A percentile compares a stretch with the other conserved stretches of the same genome.
phyloP scores from a whole-genome alignment of 768 basidiomycete genomes.

The Boletales sp. region DNA sequence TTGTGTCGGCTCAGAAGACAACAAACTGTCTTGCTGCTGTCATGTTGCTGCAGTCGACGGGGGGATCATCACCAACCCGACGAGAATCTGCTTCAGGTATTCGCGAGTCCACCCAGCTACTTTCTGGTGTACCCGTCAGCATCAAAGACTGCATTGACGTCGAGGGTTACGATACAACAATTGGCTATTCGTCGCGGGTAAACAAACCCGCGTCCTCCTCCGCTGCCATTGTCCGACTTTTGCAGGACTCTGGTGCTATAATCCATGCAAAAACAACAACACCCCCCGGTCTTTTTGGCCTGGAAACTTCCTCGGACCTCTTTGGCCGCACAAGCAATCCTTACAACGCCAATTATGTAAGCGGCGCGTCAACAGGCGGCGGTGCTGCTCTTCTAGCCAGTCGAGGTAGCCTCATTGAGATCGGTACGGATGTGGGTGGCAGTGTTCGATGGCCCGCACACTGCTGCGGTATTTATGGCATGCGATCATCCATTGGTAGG shows the following conservation, averaged over 20 bases:
- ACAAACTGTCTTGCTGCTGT: conserved; percentile 52
- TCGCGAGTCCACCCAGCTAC: conserved; percentile 13
- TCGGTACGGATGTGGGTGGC: conserved; percentile 50
- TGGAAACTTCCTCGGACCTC: conserved; percentile 42
- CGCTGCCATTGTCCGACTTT: conserved; percentile 38
- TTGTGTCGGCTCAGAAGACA: conserved; percentile 36
- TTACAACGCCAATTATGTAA: conserved; percentile 37
- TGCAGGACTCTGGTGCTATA: conserved; percentile 41
- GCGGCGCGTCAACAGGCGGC: conserved; percentile 51
- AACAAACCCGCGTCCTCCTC: conserved; percentile 33
- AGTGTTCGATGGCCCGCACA: conserved; percentile 47
- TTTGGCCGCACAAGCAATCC: conserved; percentile 49
- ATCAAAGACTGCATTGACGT: conserved; percentile 48
- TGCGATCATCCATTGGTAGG: conserved; percentile 38
- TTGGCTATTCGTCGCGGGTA: conserved; percentile 39
- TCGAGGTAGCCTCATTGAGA: conserved; percentile 42
- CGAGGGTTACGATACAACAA: conserved; percentile 43
- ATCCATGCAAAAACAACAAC: conserved; percentile 41
- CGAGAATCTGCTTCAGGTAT: conserved; percentile 3
- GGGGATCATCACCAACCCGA: not conserved
- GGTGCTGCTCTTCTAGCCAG: conserved; percentile 47
- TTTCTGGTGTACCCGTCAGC: conserved; percentile 48
- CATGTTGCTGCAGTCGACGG: conserved; percentile 33
- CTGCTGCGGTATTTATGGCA: conserved; percentile 43
- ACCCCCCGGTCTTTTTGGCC: conserved; percentile 39